Conservation (phyloP, 2,329 filamentous ascomycete genomes). For the Ceratocystiopsis sp. region DNA sequence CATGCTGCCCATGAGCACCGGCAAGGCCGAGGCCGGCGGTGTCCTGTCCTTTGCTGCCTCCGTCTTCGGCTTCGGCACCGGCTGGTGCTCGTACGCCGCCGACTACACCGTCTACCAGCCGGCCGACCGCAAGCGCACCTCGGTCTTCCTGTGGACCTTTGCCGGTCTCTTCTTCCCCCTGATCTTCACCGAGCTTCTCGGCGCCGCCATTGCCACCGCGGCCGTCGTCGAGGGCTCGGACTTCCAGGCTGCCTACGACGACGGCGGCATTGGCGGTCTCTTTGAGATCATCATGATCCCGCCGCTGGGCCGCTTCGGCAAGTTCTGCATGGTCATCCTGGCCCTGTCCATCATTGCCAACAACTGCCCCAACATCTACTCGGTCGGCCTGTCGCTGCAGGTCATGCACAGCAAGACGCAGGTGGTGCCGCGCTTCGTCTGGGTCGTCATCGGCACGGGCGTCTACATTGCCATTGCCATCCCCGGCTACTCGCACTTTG, state of each 20-base stretch:
- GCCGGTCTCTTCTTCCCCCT: conserved; percentile 53
- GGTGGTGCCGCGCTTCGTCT: conserved; percentile 39
- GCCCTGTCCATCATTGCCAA: conserved; percentile 29
- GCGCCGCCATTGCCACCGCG: conserved; percentile 51
- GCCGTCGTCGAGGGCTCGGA: conserved; percentile 30
- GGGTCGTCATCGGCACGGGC: conserved; percentile 38
- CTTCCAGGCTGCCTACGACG: conserved; percentile 28
- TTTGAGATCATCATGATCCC: conserved; percentile 25
- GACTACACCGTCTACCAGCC: conserved; percentile 41
- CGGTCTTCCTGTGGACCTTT: conserved; percentile 54
- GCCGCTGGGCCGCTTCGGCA: conserved; percentile 28
- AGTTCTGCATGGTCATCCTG: conserved; percentile 29
- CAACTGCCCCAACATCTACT: conserved; percentile 22
- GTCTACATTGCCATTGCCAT: conserved; percentile 43
- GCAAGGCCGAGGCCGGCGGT: conserved; percentile 34
- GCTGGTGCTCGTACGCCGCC: conserved; percentile 44
- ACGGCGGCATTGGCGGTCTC: conserved; percentile 29
- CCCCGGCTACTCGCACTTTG: conserved; percentile 17
- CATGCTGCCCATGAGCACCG: conserved; percentile 30
- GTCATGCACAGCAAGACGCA: conserved; percentile 33
- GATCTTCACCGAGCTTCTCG: conserved; percentile 57
- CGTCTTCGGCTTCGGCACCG: conserved; percentile 50
- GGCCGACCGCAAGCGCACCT: conserved; percentile 26
- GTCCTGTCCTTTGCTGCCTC: conserved; percentile 50
- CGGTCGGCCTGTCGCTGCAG: conserved; percentile 26